Evolutionary conservation across 805 yeast genomes (phyloP).

Genomic region (Candida maltosa): DNA sequence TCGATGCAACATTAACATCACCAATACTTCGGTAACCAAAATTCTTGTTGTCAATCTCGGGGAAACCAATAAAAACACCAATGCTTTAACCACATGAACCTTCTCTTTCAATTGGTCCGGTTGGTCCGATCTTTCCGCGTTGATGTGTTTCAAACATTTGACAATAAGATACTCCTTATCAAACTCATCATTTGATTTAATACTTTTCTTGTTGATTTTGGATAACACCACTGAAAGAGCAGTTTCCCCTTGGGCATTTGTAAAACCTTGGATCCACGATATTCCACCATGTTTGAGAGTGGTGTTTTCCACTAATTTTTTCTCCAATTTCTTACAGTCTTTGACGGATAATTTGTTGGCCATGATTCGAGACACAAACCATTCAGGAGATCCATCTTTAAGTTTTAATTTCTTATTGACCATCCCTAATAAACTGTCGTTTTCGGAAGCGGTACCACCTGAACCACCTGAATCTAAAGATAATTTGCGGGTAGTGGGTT

Average conservation of each 20-base stretch:
- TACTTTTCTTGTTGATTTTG: constrained; percentile 37
- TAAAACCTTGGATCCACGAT: constrained; percentile 30
- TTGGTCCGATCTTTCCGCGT: constrained; percentile 14
- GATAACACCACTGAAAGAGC: constrained; percentile 38
- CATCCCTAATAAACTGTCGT: neutral
- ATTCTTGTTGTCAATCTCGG: constrained; percentile 39
- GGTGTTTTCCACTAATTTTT: constrained; percentile 22
- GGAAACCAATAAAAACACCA: constrained; percentile 35
- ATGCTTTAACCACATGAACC: constrained; percentile 31
- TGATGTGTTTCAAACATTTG: constrained; percentile 34
- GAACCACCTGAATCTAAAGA: constrained; percentile 7
- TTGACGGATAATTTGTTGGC: constrained; percentile 27
- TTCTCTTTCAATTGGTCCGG: constrained; percentile 14
- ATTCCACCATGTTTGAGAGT: constrained; percentile 16
- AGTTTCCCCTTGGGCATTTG: constrained; percentile 42
- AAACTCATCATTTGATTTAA: constrained; percentile 43
- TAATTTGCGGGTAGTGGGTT: constrained; percentile 1
- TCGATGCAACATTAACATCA: constrained; percentile 28
- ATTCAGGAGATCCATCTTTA: constrained; percentile 38
- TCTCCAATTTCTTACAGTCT: constrained; percentile 34
- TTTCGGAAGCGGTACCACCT: constrained; percentile 3
- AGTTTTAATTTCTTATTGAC: constrained; percentile 16
- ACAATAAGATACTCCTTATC: constrained; percentile 38
- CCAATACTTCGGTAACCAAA: constrained; percentile 38
- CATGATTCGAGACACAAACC: constrained; percentile 38